Evolutionary conservation across 371 early-diverging fungal genomes (phyloP), one percentile per base, ranked within the genome.

Genomic region (Actinomortierella ambigua): DNA sequence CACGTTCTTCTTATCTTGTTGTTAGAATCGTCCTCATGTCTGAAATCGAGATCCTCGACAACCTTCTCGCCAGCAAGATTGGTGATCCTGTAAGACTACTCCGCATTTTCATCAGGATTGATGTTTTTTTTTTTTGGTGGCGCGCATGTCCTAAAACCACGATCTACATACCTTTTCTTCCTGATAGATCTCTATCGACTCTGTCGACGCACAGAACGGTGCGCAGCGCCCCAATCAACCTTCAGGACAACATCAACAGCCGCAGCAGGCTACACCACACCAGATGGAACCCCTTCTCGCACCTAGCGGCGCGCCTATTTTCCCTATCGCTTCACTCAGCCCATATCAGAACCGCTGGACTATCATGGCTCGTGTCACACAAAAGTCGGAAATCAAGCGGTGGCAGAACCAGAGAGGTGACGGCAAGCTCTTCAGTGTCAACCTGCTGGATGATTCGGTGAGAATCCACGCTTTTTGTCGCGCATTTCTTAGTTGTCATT

Each of bases 301-400:
- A 24, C 71, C 79, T 43, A 55, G 65, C 14, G 81, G 81, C 29
- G 62, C 68, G 6, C 75, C 69, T 1, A 29, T 85, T 3, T 80
- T 75, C 29, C 77, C 85, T 43, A 90, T 91, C 78, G 82, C 67
- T 52, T 80, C 79, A 13, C 73, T 93, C 42, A 90, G 83, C 54
- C 94, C 93, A 24, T 94, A 92, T 73, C 91, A 91, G 50, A 89
- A 87, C 81, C 88, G 86, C 65, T 97, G 97, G 97, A 95, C 94
- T 11, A 96, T 98, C 71, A 84, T 88, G 58, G 99, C 94, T 0
- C 87, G 95, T 34, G 92, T 94, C 17, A 85, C 90, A 20, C 79
- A 84, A 55, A 98, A 98, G 80, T 83, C 90, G 2, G 89, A 90
- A 3, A 90, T 98, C 59, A 88, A 85, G 57, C 78, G 76, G 18